These are phyloP conservation scores for Tetraselmis chui DNA, from an alignment of 139 green algal genomes.

Conservation along the genomic window DNA sequence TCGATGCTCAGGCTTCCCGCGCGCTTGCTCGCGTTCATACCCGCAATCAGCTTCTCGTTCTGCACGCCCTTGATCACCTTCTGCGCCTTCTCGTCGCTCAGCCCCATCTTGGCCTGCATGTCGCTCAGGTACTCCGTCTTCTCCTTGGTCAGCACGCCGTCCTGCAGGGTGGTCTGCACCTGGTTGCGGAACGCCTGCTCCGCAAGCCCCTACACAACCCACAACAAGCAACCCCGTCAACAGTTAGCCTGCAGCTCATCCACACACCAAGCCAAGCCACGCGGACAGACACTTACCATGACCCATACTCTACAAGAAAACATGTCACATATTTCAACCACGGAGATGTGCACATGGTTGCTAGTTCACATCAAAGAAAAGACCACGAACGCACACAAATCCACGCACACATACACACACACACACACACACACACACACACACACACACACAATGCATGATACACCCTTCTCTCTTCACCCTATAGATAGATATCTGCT, in stretches of 20 bases:
- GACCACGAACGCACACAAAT: background rate
- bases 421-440: background rate
- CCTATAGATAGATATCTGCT: too few relatives aligned
- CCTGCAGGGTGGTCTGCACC: constrained; percentile 49
- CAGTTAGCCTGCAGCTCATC: too few relatives aligned
- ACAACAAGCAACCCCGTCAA: too few relatives aligned
- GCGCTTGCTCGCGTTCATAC: constrained; percentile 41
- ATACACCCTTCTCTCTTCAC: background rate
- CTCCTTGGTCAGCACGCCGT: constrained; percentile 64
- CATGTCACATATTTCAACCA: too few relatives aligned
- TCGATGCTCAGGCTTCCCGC: constrained; percentile 49
- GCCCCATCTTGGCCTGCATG: constrained; percentile 70
- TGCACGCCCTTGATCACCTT: constrained; percentile 76
- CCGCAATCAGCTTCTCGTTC: constrained; percentile 43
- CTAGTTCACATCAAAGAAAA: too few relatives aligned
- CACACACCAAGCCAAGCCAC: too few relatives aligned
- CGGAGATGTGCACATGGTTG: too few relatives aligned
- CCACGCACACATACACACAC: background rate
- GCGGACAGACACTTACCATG: too few relatives aligned
- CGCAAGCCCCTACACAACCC: constrained; percentile 54
- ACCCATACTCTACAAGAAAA: too few relatives aligned
- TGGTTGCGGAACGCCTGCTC: constrained; percentile 88
- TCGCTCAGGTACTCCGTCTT: constrained; percentile 68
- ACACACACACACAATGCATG: background rate
- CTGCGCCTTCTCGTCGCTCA: constrained; percentile 72